Conservation (phyloP, 305 asterid species). For the Rubia peregrina region DNA sequence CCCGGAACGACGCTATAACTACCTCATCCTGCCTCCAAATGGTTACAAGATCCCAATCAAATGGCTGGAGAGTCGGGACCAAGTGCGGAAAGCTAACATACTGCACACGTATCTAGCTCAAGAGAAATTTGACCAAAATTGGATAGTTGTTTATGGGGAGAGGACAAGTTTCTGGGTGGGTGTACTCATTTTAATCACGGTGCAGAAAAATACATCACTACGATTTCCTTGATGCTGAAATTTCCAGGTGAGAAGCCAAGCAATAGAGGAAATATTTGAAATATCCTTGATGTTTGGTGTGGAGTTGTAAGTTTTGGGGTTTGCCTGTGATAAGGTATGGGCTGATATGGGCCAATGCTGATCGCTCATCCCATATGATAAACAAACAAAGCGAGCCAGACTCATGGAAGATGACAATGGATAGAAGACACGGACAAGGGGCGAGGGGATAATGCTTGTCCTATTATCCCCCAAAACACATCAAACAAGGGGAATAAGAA, state of each 20-base stretch:
- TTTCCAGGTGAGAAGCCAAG: conserved; percentile 62
- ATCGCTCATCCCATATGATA: too few relatives aligned
- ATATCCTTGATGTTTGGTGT: conserved; percentile 91
- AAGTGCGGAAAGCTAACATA: conserved; percentile 93
- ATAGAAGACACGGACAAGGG: too few relatives aligned
- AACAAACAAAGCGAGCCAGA: too few relatives aligned
- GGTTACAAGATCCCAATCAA: conserved; percentile 92
- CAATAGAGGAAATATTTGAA: conserved; percentile 64
- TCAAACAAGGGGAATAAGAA: too few relatives aligned
- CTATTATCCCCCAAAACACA: too few relatives aligned
- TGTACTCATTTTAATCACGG: conserved; percentile 93
- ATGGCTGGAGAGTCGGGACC: conserved; percentile 89
- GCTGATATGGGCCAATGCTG: too few relatives aligned
- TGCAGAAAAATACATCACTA: conserved; percentile 74
- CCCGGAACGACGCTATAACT: conserved; percentile 67
- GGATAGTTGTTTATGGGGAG: conserved; percentile 93
- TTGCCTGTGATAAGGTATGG: conserved; percentile 29
- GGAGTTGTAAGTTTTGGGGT: conserved; percentile 99
- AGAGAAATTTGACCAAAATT: conserved; percentile 83
- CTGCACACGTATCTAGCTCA: conserved; percentile 90
- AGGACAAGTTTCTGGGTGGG: conserved; percentile 86
- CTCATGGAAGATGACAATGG: too few relatives aligned
- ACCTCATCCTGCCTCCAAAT: conserved; percentile 81
- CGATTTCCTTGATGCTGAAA: conserved; percentile 90
- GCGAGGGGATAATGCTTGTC: too few relatives aligned